phyloP scores from a whole-genome alignment of 192 early-diverging fungal genomes.

The Diversispora eburnea region DNA sequence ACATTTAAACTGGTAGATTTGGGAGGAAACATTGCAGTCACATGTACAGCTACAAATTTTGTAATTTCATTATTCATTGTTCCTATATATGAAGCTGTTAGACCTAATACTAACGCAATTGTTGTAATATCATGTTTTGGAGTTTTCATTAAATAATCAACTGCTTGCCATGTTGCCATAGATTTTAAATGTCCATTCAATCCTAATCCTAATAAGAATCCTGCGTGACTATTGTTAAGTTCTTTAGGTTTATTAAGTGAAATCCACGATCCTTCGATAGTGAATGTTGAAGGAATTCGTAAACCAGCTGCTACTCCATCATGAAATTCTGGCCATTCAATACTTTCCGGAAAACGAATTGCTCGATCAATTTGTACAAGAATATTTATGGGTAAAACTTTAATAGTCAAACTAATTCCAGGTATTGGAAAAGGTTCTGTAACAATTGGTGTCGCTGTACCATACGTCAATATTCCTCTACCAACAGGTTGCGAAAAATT shows the following conservation, averaged over 20 bases:
- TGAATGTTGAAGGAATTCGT: constrained; percentile 54
- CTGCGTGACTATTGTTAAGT: constrained; percentile 64
- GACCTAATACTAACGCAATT: constrained; percentile 73
- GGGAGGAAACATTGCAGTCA: constrained; percentile 64
- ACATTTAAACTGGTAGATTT: constrained; percentile 57
- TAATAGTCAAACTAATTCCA: constrained; percentile 51
- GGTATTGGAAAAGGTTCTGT: constrained; percentile 62
- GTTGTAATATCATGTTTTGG: constrained; percentile 64
- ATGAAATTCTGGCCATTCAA: constrained; percentile 86
- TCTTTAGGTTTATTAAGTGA: constrained; percentile 61
- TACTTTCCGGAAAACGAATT: constrained; percentile 38
- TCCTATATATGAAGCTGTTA: constrained; percentile 66
- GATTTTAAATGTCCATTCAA: constrained; percentile 69
- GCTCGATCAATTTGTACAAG: constrained; percentile 50
- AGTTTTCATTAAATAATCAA: constrained; percentile 57
- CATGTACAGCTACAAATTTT: constrained; percentile 71
- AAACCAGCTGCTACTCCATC: constrained; percentile 80
- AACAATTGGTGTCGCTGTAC: constrained; percentile 47
- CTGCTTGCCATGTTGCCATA: constrained; percentile 59
- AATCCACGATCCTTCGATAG: constrained; percentile 74
- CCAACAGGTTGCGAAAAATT: constrained; percentile 66
- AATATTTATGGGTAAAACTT: constrained; percentile 61
- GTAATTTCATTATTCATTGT: constrained; percentile 59
- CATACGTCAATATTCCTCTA: constrained; percentile 65
- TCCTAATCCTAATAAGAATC: constrained; percentile 78